Conservation (phyloP, 1,284 basidiomycete genomes). For the Boletus sp. region DNA sequence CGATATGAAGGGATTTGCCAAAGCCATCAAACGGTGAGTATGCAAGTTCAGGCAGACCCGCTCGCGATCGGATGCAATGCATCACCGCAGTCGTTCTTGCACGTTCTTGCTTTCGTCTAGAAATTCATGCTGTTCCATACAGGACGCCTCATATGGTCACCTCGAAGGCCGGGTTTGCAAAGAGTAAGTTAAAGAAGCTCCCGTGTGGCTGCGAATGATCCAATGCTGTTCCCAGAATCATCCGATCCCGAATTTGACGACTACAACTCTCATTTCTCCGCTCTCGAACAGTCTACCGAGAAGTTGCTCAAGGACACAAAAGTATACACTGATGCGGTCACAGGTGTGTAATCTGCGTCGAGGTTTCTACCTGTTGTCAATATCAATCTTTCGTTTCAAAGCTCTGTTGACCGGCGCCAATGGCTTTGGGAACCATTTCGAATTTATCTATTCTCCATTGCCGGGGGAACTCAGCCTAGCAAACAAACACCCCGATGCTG, state of each 20-base stretch:
- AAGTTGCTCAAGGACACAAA: constrained; percentile 92
- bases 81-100: constrained; percentile 8
- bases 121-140: constrained; percentile 15
- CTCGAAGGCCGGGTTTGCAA: constrained; percentile 82
- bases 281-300: constrained; percentile 79
- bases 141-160: constrained; percentile 88
- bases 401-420: constrained; percentile 80
- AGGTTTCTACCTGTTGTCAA: constrained; percentile 2
- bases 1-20: constrained; percentile 76
- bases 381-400: constrained; percentile 29
- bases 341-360: constrained; percentile 44
- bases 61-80: constrained; percentile 4
- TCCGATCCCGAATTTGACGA: constrained; percentile 86
- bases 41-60: not conserved
- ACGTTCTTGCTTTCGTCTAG: not conserved
- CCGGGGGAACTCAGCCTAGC: constrained; percentile 80
- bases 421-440: constrained; percentile 75
- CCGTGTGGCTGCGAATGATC: constrained; percentile 5
- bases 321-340: constrained; percentile 81
- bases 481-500: constrained; percentile 74
- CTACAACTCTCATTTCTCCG: constrained; percentile 71
- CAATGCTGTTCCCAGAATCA: constrained; percentile 54
- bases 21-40: constrained; percentile 71
- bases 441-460: constrained; percentile 78
- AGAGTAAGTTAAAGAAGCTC: constrained; percentile 52